phyloP scores from a whole-genome alignment of 495 filamentous ascomycete species.

The Polyplosphaeria fusca region DNA sequence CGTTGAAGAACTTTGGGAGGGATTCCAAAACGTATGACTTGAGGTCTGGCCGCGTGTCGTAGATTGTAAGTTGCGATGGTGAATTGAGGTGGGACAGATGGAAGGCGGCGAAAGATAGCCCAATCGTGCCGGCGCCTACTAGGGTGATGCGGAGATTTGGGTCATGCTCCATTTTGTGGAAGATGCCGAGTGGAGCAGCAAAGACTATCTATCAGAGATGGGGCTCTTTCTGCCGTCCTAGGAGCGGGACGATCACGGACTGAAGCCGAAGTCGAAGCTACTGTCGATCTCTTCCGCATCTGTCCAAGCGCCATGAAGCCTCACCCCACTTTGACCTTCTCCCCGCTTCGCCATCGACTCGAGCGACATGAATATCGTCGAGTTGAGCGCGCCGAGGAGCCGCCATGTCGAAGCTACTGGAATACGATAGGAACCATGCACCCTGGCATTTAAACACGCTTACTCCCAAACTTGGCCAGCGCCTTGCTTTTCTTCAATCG shows the following conservation, averaged over 20 bases:
- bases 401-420: too few species aligned
- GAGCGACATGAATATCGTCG: slow-evolving; percentile 12
- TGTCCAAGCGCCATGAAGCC: background rate
- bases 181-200: too few species aligned
- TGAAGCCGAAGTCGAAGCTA: background rate
- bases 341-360: slow-evolving; percentile 29
- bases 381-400: slow-evolving; percentile 8
- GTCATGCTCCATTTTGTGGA: slow-evolving; percentile 5
- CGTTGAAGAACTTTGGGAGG: slow-evolving; percentile 41
- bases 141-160: slow-evolving; percentile 45
- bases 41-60: slow-evolving; percentile 54
- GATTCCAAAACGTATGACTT: slow-evolving; percentile 45
- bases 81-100: slow-evolving; percentile 48
- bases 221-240: too few species aligned
- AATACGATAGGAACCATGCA: too few species aligned
- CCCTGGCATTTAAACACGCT: too few species aligned
- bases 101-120: slow-evolving; percentile 57
- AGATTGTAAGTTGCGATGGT: slow-evolving; percentile 47
- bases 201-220: too few species aligned
- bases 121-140: slow-evolving; percentile 58
- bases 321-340: slow-evolving; percentile 9
- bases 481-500: too few species aligned
- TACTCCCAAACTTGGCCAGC: too few species aligned
- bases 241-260: too few species aligned
- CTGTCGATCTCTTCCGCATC: slow-evolving; percentile 4